Conservation (phyloP, 2,329 filamentous ascomycete species). For the Aureobasidium zeae region DNA sequence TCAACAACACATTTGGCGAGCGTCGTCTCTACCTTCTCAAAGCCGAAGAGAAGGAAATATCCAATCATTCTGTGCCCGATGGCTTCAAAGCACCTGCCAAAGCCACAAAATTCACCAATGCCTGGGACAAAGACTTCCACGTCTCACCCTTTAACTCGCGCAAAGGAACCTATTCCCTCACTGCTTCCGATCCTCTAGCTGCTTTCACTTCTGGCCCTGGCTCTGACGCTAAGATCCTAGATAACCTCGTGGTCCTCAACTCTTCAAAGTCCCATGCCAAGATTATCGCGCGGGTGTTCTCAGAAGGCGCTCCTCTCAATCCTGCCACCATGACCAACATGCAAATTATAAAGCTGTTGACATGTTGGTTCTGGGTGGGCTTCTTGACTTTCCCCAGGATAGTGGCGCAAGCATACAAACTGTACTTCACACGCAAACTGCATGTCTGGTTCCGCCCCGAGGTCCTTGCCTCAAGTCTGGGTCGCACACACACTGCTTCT, state of each 20-base stretch:
- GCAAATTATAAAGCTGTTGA: constrained; percentile 24
- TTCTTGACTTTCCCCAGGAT: constrained; percentile 59
- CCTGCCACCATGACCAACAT: constrained; percentile 37
- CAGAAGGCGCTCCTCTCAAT: constrained; percentile 43
- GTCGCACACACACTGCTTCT: constrained; percentile 41
- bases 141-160: constrained; percentile 63
- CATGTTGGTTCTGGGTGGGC: constrained; percentile 57
- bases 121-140: constrained; percentile 64
- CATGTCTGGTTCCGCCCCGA: constrained; percentile 59
- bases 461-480: constrained; percentile 47
- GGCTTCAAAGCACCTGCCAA: constrained; percentile 15
- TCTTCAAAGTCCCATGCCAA: constrained; percentile 54
- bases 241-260: constrained; percentile 52
- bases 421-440: constrained; percentile 50
- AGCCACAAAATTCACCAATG: constrained; percentile 36
- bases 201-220: constrained; percentile 21
- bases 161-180: constrained; percentile 40
- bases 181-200: constrained; percentile 36
- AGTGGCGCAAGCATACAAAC: constrained; percentile 47
- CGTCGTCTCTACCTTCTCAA: constrained; percentile 56
- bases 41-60: constrained; percentile 25
- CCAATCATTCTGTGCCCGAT: constrained; percentile 4
- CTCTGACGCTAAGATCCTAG: constrained; percentile 32
- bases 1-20: constrained; percentile 70
- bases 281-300: constrained; percentile 52